phyloP scores from a whole-genome alignment of 1,139 yeast species.

The Yamadazyma aaseri region DNA sequence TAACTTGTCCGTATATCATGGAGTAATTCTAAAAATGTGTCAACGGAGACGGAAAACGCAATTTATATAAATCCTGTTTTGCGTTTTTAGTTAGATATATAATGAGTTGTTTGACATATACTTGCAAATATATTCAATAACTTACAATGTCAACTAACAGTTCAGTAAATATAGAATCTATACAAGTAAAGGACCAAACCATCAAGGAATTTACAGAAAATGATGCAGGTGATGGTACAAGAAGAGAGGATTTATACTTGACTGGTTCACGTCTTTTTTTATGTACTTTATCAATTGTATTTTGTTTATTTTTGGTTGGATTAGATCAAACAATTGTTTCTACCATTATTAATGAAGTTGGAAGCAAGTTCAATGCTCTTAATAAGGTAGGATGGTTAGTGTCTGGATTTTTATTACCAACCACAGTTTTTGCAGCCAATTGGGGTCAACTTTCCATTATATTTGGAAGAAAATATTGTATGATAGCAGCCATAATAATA shows the following conservation, averaged over 20 bases:
- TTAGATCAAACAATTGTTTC: constrained; percentile 43
- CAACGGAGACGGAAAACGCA: no score
- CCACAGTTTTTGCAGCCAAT: constrained; percentile 35
- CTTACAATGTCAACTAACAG: no score
- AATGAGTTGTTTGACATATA: no score
- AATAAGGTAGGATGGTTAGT: constrained; percentile 60
- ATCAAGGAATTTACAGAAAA: constrained; percentile 25
- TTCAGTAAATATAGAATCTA: no score
- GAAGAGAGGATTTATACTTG: constrained; percentile 37
- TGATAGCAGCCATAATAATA: constrained; percentile 32
- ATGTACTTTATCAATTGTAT: constrained; percentile 27
- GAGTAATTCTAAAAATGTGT: no score
- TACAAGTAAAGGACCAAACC: no score
- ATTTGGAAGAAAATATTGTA: constrained; percentile 44
- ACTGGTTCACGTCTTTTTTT: constrained; percentile 26
- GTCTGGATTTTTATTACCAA: constrained; percentile 53
- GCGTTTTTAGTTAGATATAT: no score
- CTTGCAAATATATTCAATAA: no score
- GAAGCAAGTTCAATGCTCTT: constrained; percentile 42
- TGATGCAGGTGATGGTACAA: constrained; percentile 46
- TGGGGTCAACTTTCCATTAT: constrained; percentile 46
- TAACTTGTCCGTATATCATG: no score
- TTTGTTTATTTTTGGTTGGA: constrained; percentile 37
- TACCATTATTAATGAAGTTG: constrained; percentile 36
- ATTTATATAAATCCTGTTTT: no score